These are phyloP conservation scores for Chlorella sorokiniana DNA, from an alignment of 139 green algal genomes.

Conservation along the genomic window DNA sequence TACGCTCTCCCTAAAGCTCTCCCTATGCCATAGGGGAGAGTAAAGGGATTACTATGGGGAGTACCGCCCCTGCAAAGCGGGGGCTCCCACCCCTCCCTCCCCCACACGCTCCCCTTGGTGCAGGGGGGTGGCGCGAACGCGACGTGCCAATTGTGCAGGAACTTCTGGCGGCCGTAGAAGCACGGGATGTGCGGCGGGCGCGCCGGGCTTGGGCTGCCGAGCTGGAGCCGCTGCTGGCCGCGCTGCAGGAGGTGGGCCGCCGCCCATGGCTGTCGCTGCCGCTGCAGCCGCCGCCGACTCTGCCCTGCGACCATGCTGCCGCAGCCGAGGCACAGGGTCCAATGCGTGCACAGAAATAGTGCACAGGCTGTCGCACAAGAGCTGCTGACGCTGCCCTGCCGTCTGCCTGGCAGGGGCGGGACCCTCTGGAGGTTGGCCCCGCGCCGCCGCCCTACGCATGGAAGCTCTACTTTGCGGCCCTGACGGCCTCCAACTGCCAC, in stretches of 20 bases:
- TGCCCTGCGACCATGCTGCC: not conserved
- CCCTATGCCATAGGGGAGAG: too few relatives aligned
- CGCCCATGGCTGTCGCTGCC: not conserved
- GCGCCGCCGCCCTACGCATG: conserved; percentile 12
- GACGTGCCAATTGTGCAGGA: not conserved
- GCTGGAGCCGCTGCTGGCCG: not conserved
- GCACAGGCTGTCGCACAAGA: not conserved
- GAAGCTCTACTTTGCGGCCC: conserved; percentile 24
- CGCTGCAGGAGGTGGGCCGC: not conserved
- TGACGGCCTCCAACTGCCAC: not conserved
- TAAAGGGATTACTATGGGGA: not conserved
- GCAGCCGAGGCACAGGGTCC: too few relatives aligned
- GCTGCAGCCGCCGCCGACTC: not conserved
- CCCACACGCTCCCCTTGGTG: not conserved
- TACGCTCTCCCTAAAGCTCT: too few relatives aligned
- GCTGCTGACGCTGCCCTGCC: not conserved
- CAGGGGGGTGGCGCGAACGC: not conserved
- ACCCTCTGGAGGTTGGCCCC: not conserved
- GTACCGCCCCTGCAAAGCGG: not conserved
- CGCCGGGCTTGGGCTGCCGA: not conserved
- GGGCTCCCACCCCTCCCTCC: not conserved
- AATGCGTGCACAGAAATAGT: too few relatives aligned
- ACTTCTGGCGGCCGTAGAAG: not conserved
- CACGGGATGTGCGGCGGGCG: not conserved
- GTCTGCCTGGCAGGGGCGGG: not conserved